These are phyloP conservation scores for Fusarium duplospermum DNA, from an alignment of 2,329 filamentous ascomycete genomes.

Conservation along the genomic window DNA sequence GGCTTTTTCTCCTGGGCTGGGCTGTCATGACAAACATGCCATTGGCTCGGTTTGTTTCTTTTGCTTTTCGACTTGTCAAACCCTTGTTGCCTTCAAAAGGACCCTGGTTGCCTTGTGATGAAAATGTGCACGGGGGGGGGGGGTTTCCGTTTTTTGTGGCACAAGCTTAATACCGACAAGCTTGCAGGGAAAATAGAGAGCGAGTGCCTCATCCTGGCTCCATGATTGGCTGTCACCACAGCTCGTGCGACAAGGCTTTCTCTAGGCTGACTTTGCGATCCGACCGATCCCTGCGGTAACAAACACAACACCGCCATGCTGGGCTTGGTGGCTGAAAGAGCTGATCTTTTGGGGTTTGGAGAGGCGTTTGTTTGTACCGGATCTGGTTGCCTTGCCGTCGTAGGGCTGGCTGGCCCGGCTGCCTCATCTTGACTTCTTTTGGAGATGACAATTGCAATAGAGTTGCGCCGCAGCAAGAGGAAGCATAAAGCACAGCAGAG, in stretches of 20 bases:
- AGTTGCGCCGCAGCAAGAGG: not conserved
- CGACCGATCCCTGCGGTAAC: not conserved
- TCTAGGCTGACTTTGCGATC: not conserved
- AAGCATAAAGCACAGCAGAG: not conserved
- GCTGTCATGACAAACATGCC: not conserved
- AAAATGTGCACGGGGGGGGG: slow-evolving; percentile 4
- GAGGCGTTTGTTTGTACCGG: not conserved
- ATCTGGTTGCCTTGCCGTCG: not conserved
- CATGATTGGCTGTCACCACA: not conserved
- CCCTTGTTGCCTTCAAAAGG: not conserved
- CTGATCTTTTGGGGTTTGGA: not conserved
- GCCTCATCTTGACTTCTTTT: not conserved
- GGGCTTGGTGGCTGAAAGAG: not conserved
- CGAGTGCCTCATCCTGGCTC: not conserved
- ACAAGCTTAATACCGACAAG: slow-evolving; percentile 32
- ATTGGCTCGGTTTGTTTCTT: not conserved
- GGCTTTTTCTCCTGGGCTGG: not conserved
- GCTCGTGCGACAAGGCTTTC: not conserved
- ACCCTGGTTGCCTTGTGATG: not conserved
- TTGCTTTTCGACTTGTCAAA: not conserved
- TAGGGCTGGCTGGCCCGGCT: not conserved
- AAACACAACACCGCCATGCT: not conserved
- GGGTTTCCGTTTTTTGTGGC: not conserved
- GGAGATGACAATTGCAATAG: not conserved
- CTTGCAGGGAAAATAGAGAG: slow-evolving; percentile 13